phyloP scores from a whole-genome alignment of 805 yeast genomes.

The Wickerhamiella qilinensis region DNA sequence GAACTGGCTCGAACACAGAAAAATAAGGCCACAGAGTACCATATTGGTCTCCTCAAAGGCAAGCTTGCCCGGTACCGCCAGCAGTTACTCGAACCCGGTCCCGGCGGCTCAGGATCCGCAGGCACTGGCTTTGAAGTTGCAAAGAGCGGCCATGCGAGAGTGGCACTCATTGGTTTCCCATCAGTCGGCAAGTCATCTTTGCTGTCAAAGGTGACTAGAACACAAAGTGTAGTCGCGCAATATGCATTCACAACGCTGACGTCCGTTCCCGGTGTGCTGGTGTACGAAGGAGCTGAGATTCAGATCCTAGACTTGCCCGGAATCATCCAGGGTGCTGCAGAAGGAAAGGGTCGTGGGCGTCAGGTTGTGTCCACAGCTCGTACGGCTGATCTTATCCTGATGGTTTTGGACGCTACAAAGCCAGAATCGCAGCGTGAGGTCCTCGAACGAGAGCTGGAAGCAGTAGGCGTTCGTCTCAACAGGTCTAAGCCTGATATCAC shows the following conservation, averaged over 20 bases:
- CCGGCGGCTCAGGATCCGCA: conserved; percentile 48
- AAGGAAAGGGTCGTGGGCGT: conserved; percentile 94
- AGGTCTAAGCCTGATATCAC: conserved; percentile 66
- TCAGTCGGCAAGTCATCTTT: conserved; percentile 95
- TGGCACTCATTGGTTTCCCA: conserved; percentile 89
- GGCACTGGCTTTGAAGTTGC: conserved; percentile 90
- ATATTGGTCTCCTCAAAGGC: conserved; percentile 84
- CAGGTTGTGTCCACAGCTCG: conserved; percentile 94
- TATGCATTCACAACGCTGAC: conserved; percentile 94
- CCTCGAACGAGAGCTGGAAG: conserved; percentile 75
- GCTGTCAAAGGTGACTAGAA: conserved; percentile 75
- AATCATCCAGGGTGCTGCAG: conserved; percentile 89
- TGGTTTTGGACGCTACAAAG: conserved; percentile 93
- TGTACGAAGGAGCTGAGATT: conserved; percentile 91
- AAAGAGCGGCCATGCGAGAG: conserved; percentile 93
- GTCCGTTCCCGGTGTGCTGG: conserved; percentile 89
- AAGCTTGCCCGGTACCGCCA: conserved; percentile 85
- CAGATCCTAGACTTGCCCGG: conserved; percentile 98
- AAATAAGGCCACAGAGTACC: conserved; percentile 96
- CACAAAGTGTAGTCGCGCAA: conserved; percentile 87
- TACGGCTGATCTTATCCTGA: conserved; percentile 80
- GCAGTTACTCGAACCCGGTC: conserved; percentile 79
- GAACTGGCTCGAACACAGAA: conserved; percentile 92
- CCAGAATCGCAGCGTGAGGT: conserved; percentile 77
- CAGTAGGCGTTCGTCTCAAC: conserved; percentile 84